A percentile compares a stretch with the other conserved stretches of the same genome.
These are phyloP conservation scores for Fraxinus excelsior DNA, from an alignment of 257 asterid species.

Conservation along the genomic window DNA sequence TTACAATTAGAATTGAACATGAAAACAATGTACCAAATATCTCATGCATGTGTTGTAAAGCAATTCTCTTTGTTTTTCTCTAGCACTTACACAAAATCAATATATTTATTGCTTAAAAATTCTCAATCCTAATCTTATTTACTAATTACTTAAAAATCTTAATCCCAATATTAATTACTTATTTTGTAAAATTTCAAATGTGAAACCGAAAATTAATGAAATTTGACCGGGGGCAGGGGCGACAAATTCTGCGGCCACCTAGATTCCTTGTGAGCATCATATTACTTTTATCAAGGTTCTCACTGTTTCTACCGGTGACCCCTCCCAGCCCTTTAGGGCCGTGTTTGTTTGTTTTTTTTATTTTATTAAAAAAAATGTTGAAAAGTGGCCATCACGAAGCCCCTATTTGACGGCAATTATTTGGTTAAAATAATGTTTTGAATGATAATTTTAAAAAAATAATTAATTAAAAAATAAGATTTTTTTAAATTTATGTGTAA, in stretches of 20 bases:
- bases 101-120: no score
- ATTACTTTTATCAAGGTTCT: constrained; percentile 50
- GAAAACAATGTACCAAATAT: no score
- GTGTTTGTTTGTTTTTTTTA: constrained; percentile 14
- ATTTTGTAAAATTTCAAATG: not conserved
- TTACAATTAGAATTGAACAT: no score
- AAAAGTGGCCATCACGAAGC: constrained; percentile 9
- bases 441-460: no score
- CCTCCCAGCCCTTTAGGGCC: not conserved
- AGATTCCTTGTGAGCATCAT: constrained; percentile 66
- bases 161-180: not conserved
- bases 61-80: no score
- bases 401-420: no score
- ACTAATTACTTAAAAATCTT: not conserved
- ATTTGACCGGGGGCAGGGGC: constrained; percentile 54
- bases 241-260: constrained; percentile 64
- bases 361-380: not conserved
- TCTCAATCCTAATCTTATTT: no score
- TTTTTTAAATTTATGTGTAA: no score
- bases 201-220: constrained; percentile 49
- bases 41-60: no score
- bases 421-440: no score
- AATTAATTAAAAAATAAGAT: no score
- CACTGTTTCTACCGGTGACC: constrained; percentile 40
- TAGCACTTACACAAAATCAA: not conserved